These are phyloP conservation scores for Lecanicillium sp. DNA, from an alignment of 2,329 filamentous ascomycete species.

Conservation along the genomic window DNA sequence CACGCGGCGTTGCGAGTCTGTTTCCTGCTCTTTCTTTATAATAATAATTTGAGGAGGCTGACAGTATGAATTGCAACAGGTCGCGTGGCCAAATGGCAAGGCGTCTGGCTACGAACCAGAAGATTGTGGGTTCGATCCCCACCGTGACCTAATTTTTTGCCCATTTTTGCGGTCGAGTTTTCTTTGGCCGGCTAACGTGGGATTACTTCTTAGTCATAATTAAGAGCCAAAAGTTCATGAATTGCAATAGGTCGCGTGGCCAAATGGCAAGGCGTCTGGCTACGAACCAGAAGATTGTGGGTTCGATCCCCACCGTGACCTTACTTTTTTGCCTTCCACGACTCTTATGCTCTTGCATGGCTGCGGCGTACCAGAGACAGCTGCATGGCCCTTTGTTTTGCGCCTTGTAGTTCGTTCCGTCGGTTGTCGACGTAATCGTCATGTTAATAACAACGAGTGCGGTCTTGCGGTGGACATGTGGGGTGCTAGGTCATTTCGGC, in stretches of 20 bases:
- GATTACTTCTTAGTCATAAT: neutral
- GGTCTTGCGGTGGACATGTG: too few relatives aligned
- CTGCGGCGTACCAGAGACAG: too few relatives aligned
- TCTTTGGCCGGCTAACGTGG: neutral
- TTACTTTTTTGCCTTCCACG: constrained; percentile 6
- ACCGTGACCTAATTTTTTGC: constrained; percentile 10
- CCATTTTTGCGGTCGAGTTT: constrained; percentile 2
- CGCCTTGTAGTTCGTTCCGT: too few relatives aligned
- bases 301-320: constrained; percentile 12
- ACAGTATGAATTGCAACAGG: neutral
- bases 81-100: constrained; percentile 12
- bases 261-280: constrained; percentile 12
- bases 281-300: constrained; percentile 12
- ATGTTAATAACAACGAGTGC: too few relatives aligned
- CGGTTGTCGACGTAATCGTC: too few relatives aligned
- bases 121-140: constrained; percentile 12
- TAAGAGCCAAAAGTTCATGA: neutral
- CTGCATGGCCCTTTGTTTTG: too few relatives aligned
- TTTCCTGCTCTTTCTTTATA: neutral
- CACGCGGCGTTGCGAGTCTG: too few relatives aligned
- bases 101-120: constrained; percentile 12
- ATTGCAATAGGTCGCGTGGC: constrained; percentile 7
- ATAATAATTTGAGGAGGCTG: neutral
- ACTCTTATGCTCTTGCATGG: too few relatives aligned
- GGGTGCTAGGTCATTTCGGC: too few relatives aligned